Conservation (phyloP, 2,329 filamentous ascomycete species). For the Colletotrichum sp. region DNA sequence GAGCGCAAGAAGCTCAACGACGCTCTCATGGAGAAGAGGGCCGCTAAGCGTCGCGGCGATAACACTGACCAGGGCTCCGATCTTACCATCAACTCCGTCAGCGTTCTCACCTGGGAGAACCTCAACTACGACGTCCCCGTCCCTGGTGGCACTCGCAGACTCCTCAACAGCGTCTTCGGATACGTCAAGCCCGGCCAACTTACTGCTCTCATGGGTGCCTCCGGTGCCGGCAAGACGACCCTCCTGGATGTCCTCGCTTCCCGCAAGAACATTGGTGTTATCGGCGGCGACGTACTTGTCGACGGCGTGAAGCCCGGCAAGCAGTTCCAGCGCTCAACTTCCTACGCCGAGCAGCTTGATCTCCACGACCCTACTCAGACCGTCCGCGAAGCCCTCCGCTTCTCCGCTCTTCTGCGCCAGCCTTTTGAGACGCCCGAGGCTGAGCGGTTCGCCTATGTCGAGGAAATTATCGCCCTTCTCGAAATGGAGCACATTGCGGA, state of each 20-base stretch:
- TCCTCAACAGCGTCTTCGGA: slow-evolving; percentile 64
- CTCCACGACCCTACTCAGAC: slow-evolving; percentile 67
- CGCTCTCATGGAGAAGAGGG: slow-evolving; percentile 63
- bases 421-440: slow-evolving; percentile 55
- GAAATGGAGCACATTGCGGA: slow-evolving; percentile 66
- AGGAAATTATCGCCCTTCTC: slow-evolving; percentile 63
- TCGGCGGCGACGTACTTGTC: slow-evolving; percentile 61
- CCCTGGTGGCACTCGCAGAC: slow-evolving; percentile 58
- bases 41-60: slow-evolving; percentile 55
- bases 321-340: slow-evolving; percentile 66
- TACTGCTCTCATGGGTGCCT: slow-evolving; percentile 82
- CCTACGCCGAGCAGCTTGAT: slow-evolving; percentile 68
- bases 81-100: slow-evolving; percentile 63
- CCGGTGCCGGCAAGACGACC: slow-evolving; percentile 88
- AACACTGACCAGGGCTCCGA: slow-evolving; percentile 49
- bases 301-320: slow-evolving; percentile 61
- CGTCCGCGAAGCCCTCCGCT: slow-evolving; percentile 67
- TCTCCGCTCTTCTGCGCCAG: slow-evolving; percentile 67
- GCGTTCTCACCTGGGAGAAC: slow-evolving; percentile 84
- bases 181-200: slow-evolving; percentile 80
- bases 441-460: slow-evolving; percentile 65
- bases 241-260: slow-evolving; percentile 76
- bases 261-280: slow-evolving; percentile 67
- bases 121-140: slow-evolving; percentile 78
- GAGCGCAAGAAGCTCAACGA: slow-evolving; percentile 72